Conservation (phyloP, 345 rosid genomes). For the Brassica juncea region DNA sequence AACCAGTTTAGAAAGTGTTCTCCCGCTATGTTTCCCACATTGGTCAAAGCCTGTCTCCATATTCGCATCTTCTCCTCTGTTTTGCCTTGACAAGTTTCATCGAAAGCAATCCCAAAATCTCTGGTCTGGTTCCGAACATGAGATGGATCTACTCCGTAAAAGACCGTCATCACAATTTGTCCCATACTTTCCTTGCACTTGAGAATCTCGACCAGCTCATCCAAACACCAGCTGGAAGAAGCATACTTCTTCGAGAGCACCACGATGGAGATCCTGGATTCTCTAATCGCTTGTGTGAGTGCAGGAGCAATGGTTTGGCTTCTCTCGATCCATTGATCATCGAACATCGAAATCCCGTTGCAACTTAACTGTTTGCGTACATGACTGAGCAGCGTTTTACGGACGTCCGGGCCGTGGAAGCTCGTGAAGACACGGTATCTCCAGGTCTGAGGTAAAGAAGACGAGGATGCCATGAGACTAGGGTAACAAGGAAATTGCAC, state of each 20-base stretch:
- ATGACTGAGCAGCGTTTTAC: neutral
- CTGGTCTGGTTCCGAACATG: neutral
- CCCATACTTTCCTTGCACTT: neutral
- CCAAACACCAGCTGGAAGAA: slow-evolving; percentile 29
- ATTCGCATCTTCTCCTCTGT: neutral
- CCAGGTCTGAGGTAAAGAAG: too few relatives aligned
- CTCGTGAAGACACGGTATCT: neutral
- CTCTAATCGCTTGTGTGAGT: slow-evolving; percentile 14
- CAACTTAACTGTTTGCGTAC: neutral
- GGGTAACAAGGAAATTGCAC: too few relatives aligned
- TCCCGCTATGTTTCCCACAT: neutral
- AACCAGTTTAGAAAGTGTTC: neutral
- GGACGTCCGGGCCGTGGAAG: neutral
- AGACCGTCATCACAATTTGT: neutral
- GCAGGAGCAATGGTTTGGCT: neutral
- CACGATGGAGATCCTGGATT: neutral
- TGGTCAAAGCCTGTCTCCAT: neutral
- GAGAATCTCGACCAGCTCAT: slow-evolving; percentile 7
- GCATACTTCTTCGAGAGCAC: slow-evolving; percentile 24
- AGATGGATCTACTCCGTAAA: neutral
- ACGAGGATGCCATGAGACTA: neutral
- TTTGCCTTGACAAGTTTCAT: neutral
- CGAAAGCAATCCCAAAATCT: neutral
- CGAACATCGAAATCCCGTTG: neutral
- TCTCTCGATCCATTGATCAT: slow-evolving; percentile 15